Evolutionary conservation across 345 rosid genomes (phyloP), one percentile per base, ranked within the genome.

Genomic region (Kernera saxatilis): DNA sequence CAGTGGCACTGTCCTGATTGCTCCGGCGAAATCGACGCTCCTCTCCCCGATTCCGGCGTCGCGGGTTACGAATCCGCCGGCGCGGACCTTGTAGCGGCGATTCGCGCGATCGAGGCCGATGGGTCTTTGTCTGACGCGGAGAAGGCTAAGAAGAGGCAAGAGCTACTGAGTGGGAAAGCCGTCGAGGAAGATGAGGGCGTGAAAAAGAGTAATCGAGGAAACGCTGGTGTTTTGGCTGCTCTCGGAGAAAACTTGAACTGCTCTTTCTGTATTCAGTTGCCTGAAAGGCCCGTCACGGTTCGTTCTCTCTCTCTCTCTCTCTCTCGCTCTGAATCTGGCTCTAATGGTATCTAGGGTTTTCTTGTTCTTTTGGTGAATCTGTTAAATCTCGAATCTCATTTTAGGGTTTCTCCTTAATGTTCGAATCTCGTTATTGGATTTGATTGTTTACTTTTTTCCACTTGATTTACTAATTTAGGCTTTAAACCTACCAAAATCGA

Each of bases 231-330:
- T 8, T 23, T 80, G 49, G 81, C 78, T 35, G 33, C 81, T 39
- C 72, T 86, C 5, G 83, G 66, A 10, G 84, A 66, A 19, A 77
- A 63, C 59, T 77, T 90, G 5, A 82, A 77, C 51, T 90, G 97
- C 49, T 65, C 85, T 5, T 74, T 85, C 71, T 90, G 97, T 63
- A 74, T 81, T 76, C 85, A 80, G 75, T 55, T 90, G 63, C 90
- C 82, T 26, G 92, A 90, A 22, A 76, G 92, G 6, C 94, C 97
- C 13, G 92, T 90, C 27, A 82, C 92, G 74, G 97, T 90, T 61
- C 44, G 85, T 56, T 76, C 57, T 46, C 29, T 14, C 26, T 72
- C 1, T 14, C 25, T 35, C 9, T 64, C 51, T 29, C 10, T 51
- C 7, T 39, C n/a, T 21, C 22, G 5, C n/a, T 21, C 22, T 2